A percentile compares a stretch with the other conserved stretches of the same genome.
phyloP scores from a whole-genome alignment of 345 rosid genomes.

The Eucalyptus viminalis region DNA sequence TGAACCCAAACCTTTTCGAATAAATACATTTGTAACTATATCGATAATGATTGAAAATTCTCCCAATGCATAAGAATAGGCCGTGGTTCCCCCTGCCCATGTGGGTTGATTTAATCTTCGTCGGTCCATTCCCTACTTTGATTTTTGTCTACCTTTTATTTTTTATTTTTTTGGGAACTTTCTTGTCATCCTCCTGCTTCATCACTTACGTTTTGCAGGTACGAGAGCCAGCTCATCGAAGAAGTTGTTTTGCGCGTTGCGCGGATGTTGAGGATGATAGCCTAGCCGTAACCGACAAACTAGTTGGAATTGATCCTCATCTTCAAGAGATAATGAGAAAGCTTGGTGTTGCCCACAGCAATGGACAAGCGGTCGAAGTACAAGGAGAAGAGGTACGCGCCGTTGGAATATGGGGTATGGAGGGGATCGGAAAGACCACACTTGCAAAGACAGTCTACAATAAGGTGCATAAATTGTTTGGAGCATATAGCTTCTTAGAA shows the following conservation, averaged over 20 bases:
- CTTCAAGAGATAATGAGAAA: background rate
- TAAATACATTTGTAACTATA: too few relatives aligned
- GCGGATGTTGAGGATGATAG: fast-evolving
- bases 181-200: background rate
- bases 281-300: fast-evolving
- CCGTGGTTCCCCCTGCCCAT: too few relatives aligned
- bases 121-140: too few relatives aligned
- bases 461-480: fast-evolving
- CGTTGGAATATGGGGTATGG: background rate
- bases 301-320: background rate
- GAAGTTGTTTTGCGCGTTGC: fast-evolving
- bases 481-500: background rate
- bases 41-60: too few relatives aligned
- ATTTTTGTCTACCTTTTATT: too few relatives aligned
- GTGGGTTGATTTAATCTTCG: too few relatives aligned
- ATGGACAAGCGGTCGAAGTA: background rate
- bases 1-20: too few relatives aligned
- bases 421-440: background rate
- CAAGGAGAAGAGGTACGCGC: fast-evolving
- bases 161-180: background rate
- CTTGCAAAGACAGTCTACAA: background rate
- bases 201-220: background rate
- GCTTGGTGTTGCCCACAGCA: background rate
- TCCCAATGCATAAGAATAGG: too few relatives aligned
- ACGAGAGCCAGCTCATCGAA: fast-evolving